Evolutionary conservation across 2,329 filamentous ascomycete genomes (phyloP), one percentile per base, ranked within the genome.

Genomic region (Grosmannia clavigera): DNA sequence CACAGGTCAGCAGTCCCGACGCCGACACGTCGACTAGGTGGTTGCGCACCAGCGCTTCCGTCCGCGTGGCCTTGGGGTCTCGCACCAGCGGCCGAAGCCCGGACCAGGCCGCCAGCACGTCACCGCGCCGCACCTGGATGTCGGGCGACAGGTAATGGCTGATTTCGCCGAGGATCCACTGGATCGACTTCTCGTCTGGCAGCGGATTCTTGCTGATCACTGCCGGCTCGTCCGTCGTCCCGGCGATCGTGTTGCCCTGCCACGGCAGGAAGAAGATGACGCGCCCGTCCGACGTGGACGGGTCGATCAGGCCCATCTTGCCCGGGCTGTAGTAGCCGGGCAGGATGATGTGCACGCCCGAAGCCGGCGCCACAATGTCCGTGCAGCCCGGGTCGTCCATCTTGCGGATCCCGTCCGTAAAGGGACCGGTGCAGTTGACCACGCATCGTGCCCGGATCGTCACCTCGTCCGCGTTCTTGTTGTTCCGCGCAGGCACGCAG

Each of bases 181-280:
- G 81, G 67, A 92, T 90, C 65, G 92, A 88, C 63, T 88, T 78
- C 70, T 90, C 85, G 57, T 84, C 84, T 4, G 88, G 86, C 35
- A 89, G 74, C 5, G 88, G 88, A 67, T 90, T 82, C 60, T 77
- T 76, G 62, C 81, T 81, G 64, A 94, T 84, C 22, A 78, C 74
- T 60, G 86, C 87, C 3, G 87, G 84, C 61, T 84, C 85, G 67
- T 94, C 88, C 3, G 88, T 94, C 16, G 88, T 92, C 65, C 88
- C 88, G 57, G 89, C 88, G 63, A 94, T 88, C 7, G 89, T 92
- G 76, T 89, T 89, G 59, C 88, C 88, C 72, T 92, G 86, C 88
- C 88, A 94, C 9, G 88, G 88, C 58, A 94, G 78, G 71, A 94
- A 90, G 77, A 94, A 94, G 67, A 94, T 88, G 64, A 94, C 88